Conservation (phyloP, 2,329 filamentous ascomycete genomes). For the Colletotrichum shisoi region DNA sequence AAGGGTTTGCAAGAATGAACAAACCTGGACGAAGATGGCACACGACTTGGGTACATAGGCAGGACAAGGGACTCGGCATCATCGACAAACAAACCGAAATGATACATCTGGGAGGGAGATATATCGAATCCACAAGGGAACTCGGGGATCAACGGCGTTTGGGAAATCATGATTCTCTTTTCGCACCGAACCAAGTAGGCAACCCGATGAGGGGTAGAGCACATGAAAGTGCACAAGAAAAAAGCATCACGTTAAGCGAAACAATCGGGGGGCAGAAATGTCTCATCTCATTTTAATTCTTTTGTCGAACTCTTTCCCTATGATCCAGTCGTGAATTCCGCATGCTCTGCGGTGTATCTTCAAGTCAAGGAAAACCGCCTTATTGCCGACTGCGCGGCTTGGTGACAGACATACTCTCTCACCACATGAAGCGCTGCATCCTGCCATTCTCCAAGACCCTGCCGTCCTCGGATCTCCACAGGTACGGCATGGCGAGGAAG, state of each 20-base stretch:
- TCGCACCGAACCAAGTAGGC: not conserved
- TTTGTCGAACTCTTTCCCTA: not conserved
- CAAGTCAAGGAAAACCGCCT: not conserved
- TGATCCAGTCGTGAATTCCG: no score
- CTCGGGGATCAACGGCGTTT: conserved; percentile 18
- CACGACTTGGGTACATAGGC: conserved; percentile 26
- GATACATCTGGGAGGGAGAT: conserved; percentile 6
- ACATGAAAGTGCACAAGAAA: conserved; percentile 29
- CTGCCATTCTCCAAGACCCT: conserved; percentile 61
- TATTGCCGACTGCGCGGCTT: no score
- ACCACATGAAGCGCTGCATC: conserved; percentile 86
- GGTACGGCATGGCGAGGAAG: conserved; percentile 73
- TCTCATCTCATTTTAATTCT: not conserved
- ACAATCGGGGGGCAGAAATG: not conserved
- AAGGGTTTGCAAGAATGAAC: conserved; percentile 5
- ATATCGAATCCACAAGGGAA: conserved; percentile 18
- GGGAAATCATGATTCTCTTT: conserved; percentile 25
- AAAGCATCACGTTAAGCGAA: conserved; percentile 7
- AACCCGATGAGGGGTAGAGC: conserved; percentile 26
- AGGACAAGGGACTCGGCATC: conserved; percentile 22
- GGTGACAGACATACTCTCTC: conserved; percentile 30
- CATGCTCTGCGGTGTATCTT: not conserved
- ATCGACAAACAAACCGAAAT: conserved; percentile 16
- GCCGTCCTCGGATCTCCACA: conserved; percentile 67
- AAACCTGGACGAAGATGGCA: not conserved